Base-by-base conservation (phyloP, 495 filamentous ascomycete genomes). In the Aspergillus coremiiformis region DNA sequence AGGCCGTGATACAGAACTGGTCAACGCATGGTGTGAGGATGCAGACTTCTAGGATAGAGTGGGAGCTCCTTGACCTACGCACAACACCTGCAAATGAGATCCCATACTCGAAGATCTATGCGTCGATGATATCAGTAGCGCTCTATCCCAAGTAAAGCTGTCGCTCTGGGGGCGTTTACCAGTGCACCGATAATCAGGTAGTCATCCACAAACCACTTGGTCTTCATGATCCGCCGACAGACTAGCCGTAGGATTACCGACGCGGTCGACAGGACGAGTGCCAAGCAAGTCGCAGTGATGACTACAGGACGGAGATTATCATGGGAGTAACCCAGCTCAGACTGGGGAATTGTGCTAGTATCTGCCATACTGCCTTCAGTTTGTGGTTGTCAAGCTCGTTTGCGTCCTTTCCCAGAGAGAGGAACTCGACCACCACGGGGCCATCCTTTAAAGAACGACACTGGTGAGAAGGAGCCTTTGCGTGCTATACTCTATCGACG, bases 1-100 rank as follows among this genome's bases (percentile, higher is more conserved):
- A 58, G 42, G 15, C 55, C 55, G 17, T 58, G 53, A 20, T 58
- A 58, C 4, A 58, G 51, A 1, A 58, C 55, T 58, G 24, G n/a
- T 30, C 10, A 19, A 29, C 19, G 9, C 15, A 22, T 39, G 5
- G 2, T 15, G 20, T 17, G 12, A n/a, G 8, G 32, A 24, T 6
- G 14, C 24, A 15, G 2, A 9, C n/a, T n/a, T n/a, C n/a, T n/a
- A n/a, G n/a, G n/a, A n/a, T n/a, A n/a, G n/a, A n/a, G n/a, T n/a
- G n/a, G n/a, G n/a, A n/a, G n/a, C n/a, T n/a, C n/a, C n/a, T n/a
- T 21, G 8, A 51, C 55, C 32, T 39, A 58, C 55, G 32, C n/a
- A 58, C 32, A n/a, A 58, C 55, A 3, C 55, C 51, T 4, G 55
- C 51, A 22, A 54, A 15, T n/a, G 51, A 51, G 10, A 58, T 41